phyloP scores from a whole-genome alignment of 2,329 filamentous ascomycete species.

The Corniculantispora saksenae region DNA sequence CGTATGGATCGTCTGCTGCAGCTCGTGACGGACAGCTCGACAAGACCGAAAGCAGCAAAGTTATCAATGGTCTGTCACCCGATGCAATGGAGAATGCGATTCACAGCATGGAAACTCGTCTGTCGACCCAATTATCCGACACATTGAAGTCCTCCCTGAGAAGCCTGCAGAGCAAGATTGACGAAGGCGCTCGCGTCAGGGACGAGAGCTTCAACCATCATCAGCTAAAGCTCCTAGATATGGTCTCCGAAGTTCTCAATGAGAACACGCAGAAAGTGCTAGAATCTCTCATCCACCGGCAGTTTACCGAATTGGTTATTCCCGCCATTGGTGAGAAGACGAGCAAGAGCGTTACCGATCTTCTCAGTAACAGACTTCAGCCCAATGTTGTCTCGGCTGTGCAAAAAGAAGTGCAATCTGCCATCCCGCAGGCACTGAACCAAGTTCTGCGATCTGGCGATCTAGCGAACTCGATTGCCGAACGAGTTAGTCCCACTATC shows the following conservation, averaged over 20 bases:
- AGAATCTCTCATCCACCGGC: slow-evolving; percentile 71
- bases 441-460: slow-evolving; percentile 68
- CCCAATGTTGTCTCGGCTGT: slow-evolving; percentile 66
- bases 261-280: slow-evolving; percentile 71
- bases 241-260: slow-evolving; percentile 62
- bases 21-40: slow-evolving; percentile 37
- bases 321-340: slow-evolving; percentile 72
- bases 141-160: slow-evolving; percentile 58
- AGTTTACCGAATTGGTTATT: slow-evolving; percentile 74
- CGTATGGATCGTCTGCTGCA: slow-evolving; percentile 41
- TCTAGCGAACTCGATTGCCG: slow-evolving; percentile 67
- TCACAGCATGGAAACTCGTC: slow-evolving; percentile 52
- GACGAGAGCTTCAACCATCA: slow-evolving; percentile 54
- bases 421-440: slow-evolving; percentile 64
- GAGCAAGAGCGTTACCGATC: slow-evolving; percentile 67
- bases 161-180: slow-evolving; percentile 62
- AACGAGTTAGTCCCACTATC: slow-evolving; percentile 69
- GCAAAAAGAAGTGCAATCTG: slow-evolving; percentile 71
- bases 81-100: slow-evolving; percentile 58
- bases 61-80: slow-evolving; percentile 35
- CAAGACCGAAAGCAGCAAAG: slow-evolving; percentile 36
- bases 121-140: slow-evolving; percentile 50
- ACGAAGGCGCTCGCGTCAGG: slow-evolving; percentile 61
- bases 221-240: slow-evolving; percentile 56
- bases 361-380: slow-evolving; percentile 68